These are phyloP conservation scores for Candida vaughaniae DNA, from an alignment of 805 yeast genomes.

Conservation along the genomic window DNA sequence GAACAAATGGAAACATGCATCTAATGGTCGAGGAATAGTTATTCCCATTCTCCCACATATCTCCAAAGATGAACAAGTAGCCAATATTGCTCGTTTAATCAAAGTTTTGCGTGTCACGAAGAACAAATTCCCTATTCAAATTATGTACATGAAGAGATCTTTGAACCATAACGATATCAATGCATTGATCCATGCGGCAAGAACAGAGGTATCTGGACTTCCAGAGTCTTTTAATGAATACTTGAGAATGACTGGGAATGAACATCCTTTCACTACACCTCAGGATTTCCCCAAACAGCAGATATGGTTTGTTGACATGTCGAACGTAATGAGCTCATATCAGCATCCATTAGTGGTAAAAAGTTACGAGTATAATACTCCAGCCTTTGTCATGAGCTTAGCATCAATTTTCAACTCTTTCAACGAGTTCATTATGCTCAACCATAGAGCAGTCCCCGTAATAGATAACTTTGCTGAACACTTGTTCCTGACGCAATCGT, in stretches of 20 bases:
- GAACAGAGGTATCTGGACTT: constrained; percentile 15
- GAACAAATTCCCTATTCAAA: constrained; percentile 30
- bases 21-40: constrained; percentile 32
- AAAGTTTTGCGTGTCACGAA: constrained; percentile 25
- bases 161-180: constrained; percentile 13
- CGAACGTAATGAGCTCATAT: constrained; percentile 14
- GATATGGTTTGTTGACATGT: constrained; percentile 27
- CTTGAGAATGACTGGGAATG: constrained; percentile 1
- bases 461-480: constrained; percentile 14
- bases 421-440: constrained; percentile 27
- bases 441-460: constrained; percentile 28
- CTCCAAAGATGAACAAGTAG: constrained; percentile 16
- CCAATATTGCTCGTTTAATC: constrained; percentile 20
- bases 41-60: constrained; percentile 24
- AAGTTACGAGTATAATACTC: constrained; percentile 10
- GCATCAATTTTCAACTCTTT: constrained; percentile 33
- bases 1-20: constrained; percentile 9
- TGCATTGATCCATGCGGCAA: constrained; percentile 13
- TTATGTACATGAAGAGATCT: constrained; percentile 16
- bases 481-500: constrained; percentile 20
- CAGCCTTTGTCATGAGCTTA: constrained; percentile 18
- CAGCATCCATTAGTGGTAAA: constrained; percentile 16
- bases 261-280: constrained; percentile 5
- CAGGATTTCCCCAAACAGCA: constrained; percentile 22
- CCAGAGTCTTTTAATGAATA: constrained; percentile 13